phyloP scores from a whole-genome alignment of 1,139 yeast species.

The Diutina mesorugosa region DNA sequence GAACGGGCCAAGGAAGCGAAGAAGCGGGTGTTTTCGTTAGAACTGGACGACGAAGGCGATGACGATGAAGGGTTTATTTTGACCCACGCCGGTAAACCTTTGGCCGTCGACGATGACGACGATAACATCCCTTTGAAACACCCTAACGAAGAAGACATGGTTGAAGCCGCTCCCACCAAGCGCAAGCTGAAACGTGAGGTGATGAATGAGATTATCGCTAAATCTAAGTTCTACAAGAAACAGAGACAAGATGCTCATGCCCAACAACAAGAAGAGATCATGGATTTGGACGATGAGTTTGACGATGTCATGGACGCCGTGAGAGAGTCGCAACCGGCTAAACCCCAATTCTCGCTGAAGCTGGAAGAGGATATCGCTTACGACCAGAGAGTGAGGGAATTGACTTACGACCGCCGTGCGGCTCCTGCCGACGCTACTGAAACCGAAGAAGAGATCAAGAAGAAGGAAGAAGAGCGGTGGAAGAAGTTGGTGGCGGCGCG shows the following conservation, averaged over 20 bases:
- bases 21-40: constrained; percentile 49
- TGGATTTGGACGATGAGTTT: constrained; percentile 67
- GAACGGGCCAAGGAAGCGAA: constrained; percentile 58
- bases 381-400: constrained; percentile 66
- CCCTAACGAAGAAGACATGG: constrained; percentile 24
- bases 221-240: constrained; percentile 79
- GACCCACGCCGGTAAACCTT: constrained; percentile 71
- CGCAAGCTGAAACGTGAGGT: constrained; percentile 89
- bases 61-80: constrained; percentile 36
- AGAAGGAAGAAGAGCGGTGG: constrained; percentile 55
- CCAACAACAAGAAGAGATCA: constrained; percentile 56
- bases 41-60: constrained; percentile 47
- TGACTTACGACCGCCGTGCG: constrained; percentile 77
- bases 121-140: constrained; percentile 16
- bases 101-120: constrained; percentile 38
- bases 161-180: constrained; percentile 26
- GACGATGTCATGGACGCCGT: constrained; percentile 62
- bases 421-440: constrained; percentile 95
- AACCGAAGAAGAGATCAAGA: constrained; percentile 71
- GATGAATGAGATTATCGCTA: constrained; percentile 93
- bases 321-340: constrained; percentile 8
- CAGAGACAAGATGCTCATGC: constrained; percentile 77
- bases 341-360: background rate
- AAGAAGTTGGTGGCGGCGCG: constrained; percentile 67
- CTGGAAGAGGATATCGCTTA: constrained; percentile 39